These are phyloP conservation scores for Lactuca sativa DNA, from an alignment of 129 eudicot species.

Conservation along the genomic window DNA sequence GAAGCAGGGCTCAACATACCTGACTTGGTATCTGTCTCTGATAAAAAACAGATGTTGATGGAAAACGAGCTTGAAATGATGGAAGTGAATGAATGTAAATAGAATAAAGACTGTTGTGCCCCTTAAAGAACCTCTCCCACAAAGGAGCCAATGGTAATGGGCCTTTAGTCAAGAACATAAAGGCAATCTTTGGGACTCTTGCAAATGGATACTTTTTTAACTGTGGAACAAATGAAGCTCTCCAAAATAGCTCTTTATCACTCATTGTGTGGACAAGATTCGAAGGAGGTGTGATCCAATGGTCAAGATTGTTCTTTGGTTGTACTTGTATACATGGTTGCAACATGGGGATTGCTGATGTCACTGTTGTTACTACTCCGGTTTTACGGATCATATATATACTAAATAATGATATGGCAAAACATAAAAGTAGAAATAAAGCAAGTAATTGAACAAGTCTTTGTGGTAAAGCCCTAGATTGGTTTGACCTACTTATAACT, in stretches of 20 bases:
- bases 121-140: conserved; percentile 94
- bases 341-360: conserved; percentile 45
- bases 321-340: conserved; percentile 47
- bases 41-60: conserved; percentile 73
- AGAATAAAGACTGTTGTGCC: conserved; percentile 60
- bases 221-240: conserved; percentile 72
- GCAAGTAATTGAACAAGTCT: conserved; percentile 61
- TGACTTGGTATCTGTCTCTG: conserved; percentile 87
- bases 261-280: conserved; percentile 68
- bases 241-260: conserved; percentile 81
- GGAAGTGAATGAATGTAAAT: conserved; percentile 84
- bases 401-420: conserved; percentile 60
- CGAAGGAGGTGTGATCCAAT: conserved; percentile 69
- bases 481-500: conserved; percentile 45
- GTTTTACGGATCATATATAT: conserved; percentile 61
- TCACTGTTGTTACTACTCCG: conserved; percentile 43
- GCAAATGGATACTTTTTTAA: conserved; percentile 66
- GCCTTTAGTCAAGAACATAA: conserved; percentile 98
- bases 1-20: conserved; percentile 37
- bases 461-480: conserved; percentile 74
- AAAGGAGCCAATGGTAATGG: conserved; percentile 90
- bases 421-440: conserved; percentile 60
- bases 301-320: conserved; percentile 38
- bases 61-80: conserved; percentile 49
- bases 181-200: conserved; percentile 86